phyloP scores from a whole-genome alignment of 2,329 filamentous ascomycete species.

The Westerdykella ornata region DNA sequence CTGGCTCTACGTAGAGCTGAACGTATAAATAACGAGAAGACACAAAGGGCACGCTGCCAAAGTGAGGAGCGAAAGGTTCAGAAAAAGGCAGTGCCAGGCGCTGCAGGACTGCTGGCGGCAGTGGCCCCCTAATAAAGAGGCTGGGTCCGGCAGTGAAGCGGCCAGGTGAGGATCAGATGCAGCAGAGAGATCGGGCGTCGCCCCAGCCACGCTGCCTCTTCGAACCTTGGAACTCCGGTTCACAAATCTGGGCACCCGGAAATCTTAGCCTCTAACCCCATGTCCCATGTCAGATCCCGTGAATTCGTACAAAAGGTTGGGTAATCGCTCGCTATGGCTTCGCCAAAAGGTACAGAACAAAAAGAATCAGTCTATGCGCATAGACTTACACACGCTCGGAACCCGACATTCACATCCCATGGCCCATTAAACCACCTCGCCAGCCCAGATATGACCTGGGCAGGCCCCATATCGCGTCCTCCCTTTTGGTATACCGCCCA shows the following conservation, averaged over 20 bases:
- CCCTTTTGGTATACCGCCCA: too few relatives aligned
- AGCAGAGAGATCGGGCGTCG: not conserved
- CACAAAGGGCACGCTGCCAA: too few relatives aligned
- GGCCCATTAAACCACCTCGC: too few relatives aligned
- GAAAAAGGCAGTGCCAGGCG: not conserved
- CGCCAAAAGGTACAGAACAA: not conserved
- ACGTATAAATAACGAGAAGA: too few relatives aligned
- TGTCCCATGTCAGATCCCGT: not conserved
- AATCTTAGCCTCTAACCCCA: not conserved
- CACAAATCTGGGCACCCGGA: not conserved
- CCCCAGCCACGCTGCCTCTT: not conserved
- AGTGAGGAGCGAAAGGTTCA: not conserved
- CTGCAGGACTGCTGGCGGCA: not conserved
- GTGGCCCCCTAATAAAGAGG: not conserved
- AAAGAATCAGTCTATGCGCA: not conserved
- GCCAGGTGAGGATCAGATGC: not conserved
- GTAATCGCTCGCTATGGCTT: not conserved
- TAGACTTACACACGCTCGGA: not conserved
- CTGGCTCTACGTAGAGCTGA: too few relatives aligned
- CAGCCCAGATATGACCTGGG: too few relatives aligned
- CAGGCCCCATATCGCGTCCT: too few relatives aligned
- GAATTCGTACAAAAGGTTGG: not conserved
- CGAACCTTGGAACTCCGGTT: not conserved
- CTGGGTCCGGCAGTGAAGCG: not conserved
- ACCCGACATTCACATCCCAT: too few relatives aligned